A percentile compares a stretch with the other conserved stretches of the same genome.
phyloP scores from a whole-genome alignment of 768 basidiomycete genomes.

The Mycena rosella region DNA sequence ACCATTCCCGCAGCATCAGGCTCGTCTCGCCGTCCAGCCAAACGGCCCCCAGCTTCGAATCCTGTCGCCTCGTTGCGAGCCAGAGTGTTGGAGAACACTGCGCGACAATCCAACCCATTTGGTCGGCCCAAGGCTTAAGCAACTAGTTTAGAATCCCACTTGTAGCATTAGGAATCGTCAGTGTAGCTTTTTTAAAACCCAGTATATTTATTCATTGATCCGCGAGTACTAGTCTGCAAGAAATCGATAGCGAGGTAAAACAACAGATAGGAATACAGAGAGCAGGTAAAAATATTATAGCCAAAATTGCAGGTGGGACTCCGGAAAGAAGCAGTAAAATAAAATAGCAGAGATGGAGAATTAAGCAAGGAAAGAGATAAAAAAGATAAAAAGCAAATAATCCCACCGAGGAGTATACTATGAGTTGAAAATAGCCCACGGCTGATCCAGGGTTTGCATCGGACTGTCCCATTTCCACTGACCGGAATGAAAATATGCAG shows the following conservation, averaged over 20 bases:
- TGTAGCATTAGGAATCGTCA: constrained; percentile 26
- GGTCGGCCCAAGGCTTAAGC: constrained; percentile 14
- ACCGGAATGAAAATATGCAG: constrained; percentile 70
- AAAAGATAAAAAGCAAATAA: constrained; percentile 53
- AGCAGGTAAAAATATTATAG: constrained; percentile 54
- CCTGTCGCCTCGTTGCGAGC: constrained; percentile 61
- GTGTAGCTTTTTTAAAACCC: constrained; percentile 14
- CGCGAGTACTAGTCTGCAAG: constrained; percentile 43
- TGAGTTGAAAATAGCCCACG: constrained; percentile 81
- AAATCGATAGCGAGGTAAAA: constrained; percentile 71
- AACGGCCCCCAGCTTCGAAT: constrained; percentile 37
- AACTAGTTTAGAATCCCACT: no score
- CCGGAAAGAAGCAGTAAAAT: constrained; percentile 54
- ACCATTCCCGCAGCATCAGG: constrained; percentile 34
- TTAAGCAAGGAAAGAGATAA: constrained; percentile 47
- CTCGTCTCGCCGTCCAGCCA: constrained; percentile 23
- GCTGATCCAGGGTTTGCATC: constrained; percentile 74
- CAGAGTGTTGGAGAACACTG: constrained; percentile 70
- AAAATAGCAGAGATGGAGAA: constrained; percentile 47
- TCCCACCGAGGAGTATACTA: constrained; percentile 53
- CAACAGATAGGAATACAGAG: constrained; percentile 72
- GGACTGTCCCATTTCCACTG: constrained; percentile 82
- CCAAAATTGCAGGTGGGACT: constrained; percentile 52
- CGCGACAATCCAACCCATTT: constrained; percentile 51
- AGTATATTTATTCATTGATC: constrained; percentile 30